Percentiles rank a stretch among this genome's conserved stretches.
phyloP scores from a whole-genome alignment of 75 land plant genomes.

The Sequoia sempervirens region DNA sequence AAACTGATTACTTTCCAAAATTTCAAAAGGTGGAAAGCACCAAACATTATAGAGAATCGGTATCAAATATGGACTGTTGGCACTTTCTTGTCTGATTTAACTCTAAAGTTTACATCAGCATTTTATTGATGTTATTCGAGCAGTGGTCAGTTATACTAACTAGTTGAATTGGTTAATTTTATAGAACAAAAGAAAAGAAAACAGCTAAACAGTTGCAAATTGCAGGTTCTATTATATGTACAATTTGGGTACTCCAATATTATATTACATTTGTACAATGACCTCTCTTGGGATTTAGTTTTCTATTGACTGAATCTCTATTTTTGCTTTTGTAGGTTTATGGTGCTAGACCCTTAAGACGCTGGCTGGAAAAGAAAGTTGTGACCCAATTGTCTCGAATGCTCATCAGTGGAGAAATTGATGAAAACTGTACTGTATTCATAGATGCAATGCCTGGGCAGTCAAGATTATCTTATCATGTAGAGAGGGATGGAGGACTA shows the following conservation, averaged over 20 bases:
- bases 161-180: not conserved
- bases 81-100: too few species aligned
- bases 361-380: conserved; percentile 93
- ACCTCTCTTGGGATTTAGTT: not conserved
- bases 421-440: conserved; percentile 90
- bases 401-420: conserved; percentile 83
- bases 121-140: not conserved
- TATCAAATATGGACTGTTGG: too few species aligned
- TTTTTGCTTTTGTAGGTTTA: conserved; percentile 53
- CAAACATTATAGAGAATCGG: too few species aligned
- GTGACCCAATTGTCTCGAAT: conserved; percentile 88
- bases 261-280: not conserved
- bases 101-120: too few species aligned
- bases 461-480: conserved; percentile 41
- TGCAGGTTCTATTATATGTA: not conserved
- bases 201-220: too few species aligned
- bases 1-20: too few species aligned
- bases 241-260: too few species aligned
- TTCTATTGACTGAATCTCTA: not conserved
- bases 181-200: too few species aligned
- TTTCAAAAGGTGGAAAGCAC: too few species aligned
- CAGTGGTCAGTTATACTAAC: not conserved
- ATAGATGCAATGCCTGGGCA: conserved; percentile 60
- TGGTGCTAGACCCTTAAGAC: conserved; percentile 91
- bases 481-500: conserved; percentile 79